Percentiles rank a stretch among this genome's conserved stretches.
Conservation (phyloP, 164 flowering plant genomes). For the Echeveria elegans region DNA sequence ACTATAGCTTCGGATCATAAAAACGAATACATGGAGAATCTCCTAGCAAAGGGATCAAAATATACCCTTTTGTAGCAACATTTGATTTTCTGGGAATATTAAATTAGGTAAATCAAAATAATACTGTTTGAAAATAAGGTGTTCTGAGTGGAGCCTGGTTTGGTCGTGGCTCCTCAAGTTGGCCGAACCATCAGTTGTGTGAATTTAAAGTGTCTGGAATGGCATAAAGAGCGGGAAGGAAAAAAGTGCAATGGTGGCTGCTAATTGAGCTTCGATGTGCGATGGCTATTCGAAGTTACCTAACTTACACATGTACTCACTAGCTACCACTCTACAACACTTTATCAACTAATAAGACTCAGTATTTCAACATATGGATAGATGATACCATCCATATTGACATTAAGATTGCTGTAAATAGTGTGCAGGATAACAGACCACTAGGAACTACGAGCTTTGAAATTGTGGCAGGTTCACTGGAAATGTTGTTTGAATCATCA, state of each 20-base stretch:
- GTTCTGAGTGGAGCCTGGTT: neutral
- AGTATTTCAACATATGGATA: too few species aligned
- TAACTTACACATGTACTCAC: neutral
- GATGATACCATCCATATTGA: too few species aligned
- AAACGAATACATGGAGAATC: too few species aligned
- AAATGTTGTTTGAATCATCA: neutral
- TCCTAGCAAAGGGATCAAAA: too few species aligned
- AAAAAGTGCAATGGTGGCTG: neutral
- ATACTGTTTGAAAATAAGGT: neutral
- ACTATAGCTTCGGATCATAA: too few species aligned
- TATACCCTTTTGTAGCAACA: neutral
- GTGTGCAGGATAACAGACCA: too few species aligned
- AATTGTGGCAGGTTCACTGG: neutral
- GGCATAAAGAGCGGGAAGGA: neutral
- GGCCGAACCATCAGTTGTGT: neutral
- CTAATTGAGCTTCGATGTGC: constrained; percentile 1
- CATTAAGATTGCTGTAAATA: too few species aligned
- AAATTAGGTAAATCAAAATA: neutral
- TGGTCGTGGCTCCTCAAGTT: constrained; percentile 3
- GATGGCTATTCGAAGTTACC: constrained; percentile 4
- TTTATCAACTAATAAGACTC: too few species aligned
- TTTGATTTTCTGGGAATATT: neutral
- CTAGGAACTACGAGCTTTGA: too few species aligned
- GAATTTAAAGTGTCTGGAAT: neutral
- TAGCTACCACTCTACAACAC: too few species aligned